Evolutionary conservation across 306 rosid species (phyloP), one percentile per base, ranked within the genome.

Genomic region (Prunus mira): DNA sequence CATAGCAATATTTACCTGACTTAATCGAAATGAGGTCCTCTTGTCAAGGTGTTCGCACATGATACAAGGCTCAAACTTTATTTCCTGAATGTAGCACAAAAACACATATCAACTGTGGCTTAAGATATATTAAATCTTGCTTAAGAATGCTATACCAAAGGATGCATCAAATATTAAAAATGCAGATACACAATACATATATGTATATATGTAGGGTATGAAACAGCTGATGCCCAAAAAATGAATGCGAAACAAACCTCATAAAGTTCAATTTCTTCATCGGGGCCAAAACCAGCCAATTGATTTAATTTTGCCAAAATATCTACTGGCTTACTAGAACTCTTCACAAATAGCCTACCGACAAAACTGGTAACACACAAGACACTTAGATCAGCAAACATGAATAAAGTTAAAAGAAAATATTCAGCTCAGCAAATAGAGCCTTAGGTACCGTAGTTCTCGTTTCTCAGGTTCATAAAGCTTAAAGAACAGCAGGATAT

Each of bases 211-310:
- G 62, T 19, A 22, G 25, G 46, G 3, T 9, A 71, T 11, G 74
- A 22, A 6, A 57, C 17, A 65, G 60, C 70, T 10, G 28, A 60
- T n/a, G 63, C 12, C 10, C 22, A 58, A 64, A 11, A 14, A 14
- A 14, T 45, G 46, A 12, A 38, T 25, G 25, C 50, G 27, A 69
- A 65, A 81, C 87, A 73, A 51, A 90, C 98, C 97, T 94, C 98
- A 68, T 74, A 94, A 64, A 92, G 89, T 78, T 90, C 96, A 69
- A 94, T 84, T 76, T 90, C 96, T 75, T 85, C 91, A 43, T 90
- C 93, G 68, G 87, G 86, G 79, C 85, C 55, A 86, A 86, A 90
- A 63, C 98, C 97, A 56, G 95, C 96, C 97, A 90, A 85, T 79
- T 89, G 85, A 84, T 90, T 89, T 74, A 94, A 77, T 79, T 83